Conservation (phyloP, 352 stramenopile species). For the Globisporangium nagaii region DNA sequence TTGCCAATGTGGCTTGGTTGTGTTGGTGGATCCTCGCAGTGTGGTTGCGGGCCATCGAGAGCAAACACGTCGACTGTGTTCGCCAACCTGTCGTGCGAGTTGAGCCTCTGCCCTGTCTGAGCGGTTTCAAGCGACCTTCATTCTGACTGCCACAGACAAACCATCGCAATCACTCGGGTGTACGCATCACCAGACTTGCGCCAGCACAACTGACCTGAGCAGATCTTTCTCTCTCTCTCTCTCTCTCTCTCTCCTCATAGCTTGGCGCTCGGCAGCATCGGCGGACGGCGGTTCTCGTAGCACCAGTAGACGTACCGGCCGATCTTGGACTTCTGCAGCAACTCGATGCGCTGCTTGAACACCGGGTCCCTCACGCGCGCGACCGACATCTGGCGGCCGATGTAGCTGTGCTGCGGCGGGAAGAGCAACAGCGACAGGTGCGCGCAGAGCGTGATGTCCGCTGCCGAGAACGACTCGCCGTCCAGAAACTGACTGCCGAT, state of each 20-base stretch:
- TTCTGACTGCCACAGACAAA: not conserved
- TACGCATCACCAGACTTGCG: not conserved
- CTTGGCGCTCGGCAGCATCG: constrained; percentile 8
- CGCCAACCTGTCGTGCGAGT: too few species aligned
- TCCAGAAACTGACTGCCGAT: constrained; percentile 33
- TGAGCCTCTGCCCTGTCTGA: not conserved
- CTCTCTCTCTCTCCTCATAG: constrained; percentile 1
- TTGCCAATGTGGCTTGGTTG: too few species aligned
- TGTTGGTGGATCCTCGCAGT: not conserved
- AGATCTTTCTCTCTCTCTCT: not conserved
- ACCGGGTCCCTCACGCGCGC: constrained; percentile 12
- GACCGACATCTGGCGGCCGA: constrained; percentile 24
- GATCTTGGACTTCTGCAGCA: constrained; percentile 28
- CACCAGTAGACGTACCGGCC: constrained; percentile 45
- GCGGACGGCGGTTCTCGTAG: constrained; percentile 42
- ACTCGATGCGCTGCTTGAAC: constrained; percentile 24
- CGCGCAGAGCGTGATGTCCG: constrained; percentile 49
- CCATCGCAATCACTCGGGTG: not conserved
- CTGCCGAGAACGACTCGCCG: constrained; percentile 34
- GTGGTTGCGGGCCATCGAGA: too few species aligned
- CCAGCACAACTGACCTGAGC: not conserved
- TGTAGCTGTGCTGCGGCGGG: constrained; percentile 31
- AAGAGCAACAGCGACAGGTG: constrained; percentile 37
- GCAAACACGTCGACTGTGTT: too few species aligned
- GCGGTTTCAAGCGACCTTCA: not conserved